phyloP scores from a whole-genome alignment of 202 grass and related monocot species.

The Carex sylvatica region DNA sequence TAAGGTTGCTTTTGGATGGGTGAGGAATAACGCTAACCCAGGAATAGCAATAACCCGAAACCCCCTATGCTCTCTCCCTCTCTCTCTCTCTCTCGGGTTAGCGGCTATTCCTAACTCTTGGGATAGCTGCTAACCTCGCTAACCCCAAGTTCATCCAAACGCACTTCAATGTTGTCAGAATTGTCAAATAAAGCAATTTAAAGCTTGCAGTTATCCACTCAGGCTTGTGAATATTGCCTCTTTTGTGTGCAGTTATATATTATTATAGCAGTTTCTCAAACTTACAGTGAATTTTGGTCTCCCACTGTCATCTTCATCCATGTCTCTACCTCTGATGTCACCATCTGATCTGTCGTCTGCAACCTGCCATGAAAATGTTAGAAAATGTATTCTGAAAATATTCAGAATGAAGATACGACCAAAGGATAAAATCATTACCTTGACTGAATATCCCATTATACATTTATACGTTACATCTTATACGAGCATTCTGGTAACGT shows the following conservation, averaged over 20 bases:
- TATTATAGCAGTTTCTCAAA: slow-evolving; percentile 6
- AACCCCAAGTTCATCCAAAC: too few relatives aligned
- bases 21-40: too few relatives aligned
- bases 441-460: not conserved
- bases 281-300: slow-evolving; percentile 81
- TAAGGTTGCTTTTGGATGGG: too few relatives aligned
- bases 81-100: too few relatives aligned
- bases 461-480: not conserved
- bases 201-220: not conserved
- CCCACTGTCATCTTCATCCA: slow-evolving; percentile 72
- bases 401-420: not conserved
- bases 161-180: not conserved
- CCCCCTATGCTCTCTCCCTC: too few relatives aligned
- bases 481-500: not conserved
- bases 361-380: slow-evolving; percentile 43
- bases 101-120: too few relatives aligned
- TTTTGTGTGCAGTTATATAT: not conserved
- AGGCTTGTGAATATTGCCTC: not conserved
- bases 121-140: too few relatives aligned
- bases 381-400: not conserved
- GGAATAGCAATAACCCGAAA: too few relatives aligned
- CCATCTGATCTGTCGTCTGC: slow-evolving; percentile 84
- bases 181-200: slow-evolving; percentile 9
- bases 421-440: not conserved
- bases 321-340: slow-evolving; percentile 65